Conservation (phyloP, 345 rosid genomes). For the Limnanthes douglasii region DNA sequence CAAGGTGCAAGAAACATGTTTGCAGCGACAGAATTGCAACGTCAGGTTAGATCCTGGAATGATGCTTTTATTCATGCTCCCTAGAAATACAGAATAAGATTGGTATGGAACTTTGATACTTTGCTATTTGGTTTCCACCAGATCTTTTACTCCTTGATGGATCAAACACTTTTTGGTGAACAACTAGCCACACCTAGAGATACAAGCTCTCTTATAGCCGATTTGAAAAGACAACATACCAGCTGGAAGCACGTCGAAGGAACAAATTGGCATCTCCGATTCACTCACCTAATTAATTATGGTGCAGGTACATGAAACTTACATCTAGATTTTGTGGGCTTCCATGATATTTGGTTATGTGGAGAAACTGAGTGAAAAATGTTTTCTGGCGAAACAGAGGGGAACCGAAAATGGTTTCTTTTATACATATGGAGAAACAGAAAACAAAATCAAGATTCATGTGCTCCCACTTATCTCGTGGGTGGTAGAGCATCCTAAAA, state of each 20-base stretch:
- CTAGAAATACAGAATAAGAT: too few species aligned
- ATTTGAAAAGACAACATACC: conserved; percentile 48
- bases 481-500: too few species aligned
- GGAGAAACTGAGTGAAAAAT: too few species aligned
- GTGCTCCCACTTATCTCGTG: too few species aligned
- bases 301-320: conserved; percentile 92
- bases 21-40: conserved; percentile 90
- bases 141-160: conserved; percentile 67
- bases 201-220: conserved; percentile 48
- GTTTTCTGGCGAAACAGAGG: too few species aligned
- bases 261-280: conserved; percentile 72
- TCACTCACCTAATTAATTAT: conserved; percentile 71
- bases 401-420: too few species aligned
- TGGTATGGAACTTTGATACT: too few species aligned
- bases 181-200: conserved; percentile 25
- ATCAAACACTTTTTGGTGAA: conserved; percentile 84
- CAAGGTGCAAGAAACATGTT: conserved; percentile 85
- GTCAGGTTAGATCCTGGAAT: conserved; percentile 43
- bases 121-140: conserved; percentile 11
- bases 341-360: too few species aligned
- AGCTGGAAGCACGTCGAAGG: conserved; percentile 90
- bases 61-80: conserved; percentile 1
- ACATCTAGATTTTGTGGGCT: too few species aligned
- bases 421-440: too few species aligned
- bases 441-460: too few species aligned